Evolutionary conservation across 108 stramenopile genomes (phyloP).

Genomic region (Cylindrotheca closterium): DNA sequence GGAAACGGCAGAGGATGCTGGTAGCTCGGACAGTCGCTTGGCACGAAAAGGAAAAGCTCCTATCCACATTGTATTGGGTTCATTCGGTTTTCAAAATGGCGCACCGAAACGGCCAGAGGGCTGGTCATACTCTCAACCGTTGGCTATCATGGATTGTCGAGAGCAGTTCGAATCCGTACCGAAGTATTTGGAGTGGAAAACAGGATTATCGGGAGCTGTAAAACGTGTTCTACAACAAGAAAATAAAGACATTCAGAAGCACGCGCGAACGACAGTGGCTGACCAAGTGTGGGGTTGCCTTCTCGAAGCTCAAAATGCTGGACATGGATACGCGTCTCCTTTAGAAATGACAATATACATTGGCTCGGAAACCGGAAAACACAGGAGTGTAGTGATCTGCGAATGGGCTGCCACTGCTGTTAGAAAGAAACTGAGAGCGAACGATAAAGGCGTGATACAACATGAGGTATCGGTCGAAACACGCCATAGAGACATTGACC

Average conservation of each 20-base stretch:
- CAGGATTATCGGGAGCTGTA: constrained; percentile 65
- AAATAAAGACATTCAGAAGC: constrained; percentile 4
- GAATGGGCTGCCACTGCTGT: constrained; percentile 45
- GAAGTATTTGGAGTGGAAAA: constrained; percentile 53
- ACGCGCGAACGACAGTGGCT: constrained; percentile 40
- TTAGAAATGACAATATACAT: constrained; percentile 71
- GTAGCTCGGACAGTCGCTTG: constrained; percentile 35
- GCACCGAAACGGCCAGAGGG: constrained; percentile 60
- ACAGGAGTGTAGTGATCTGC: constrained; percentile 68
- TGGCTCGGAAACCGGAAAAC: constrained; percentile 72
- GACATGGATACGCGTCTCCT: constrained; percentile 70
- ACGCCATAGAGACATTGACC: constrained; percentile 25
- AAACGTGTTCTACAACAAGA: constrained; percentile 47
- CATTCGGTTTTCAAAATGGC: constrained; percentile 78
- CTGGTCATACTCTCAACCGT: constrained; percentile 61
- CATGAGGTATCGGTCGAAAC: constrained; percentile 30
- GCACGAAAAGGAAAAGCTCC: constrained; percentile 67
- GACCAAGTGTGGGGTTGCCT: constrained; percentile 37
- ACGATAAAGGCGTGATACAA: not conserved
- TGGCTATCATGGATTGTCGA: constrained; percentile 57
- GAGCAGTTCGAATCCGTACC: constrained; percentile 57
- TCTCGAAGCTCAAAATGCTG: constrained; percentile 54
- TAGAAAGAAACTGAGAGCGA: constrained; percentile 35
- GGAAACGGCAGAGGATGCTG: not conserved
- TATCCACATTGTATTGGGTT: constrained; percentile 68